These are phyloP conservation scores for Yarrowia sp. DNA, from an alignment of 805 yeast species.

Conservation along the genomic window DNA sequence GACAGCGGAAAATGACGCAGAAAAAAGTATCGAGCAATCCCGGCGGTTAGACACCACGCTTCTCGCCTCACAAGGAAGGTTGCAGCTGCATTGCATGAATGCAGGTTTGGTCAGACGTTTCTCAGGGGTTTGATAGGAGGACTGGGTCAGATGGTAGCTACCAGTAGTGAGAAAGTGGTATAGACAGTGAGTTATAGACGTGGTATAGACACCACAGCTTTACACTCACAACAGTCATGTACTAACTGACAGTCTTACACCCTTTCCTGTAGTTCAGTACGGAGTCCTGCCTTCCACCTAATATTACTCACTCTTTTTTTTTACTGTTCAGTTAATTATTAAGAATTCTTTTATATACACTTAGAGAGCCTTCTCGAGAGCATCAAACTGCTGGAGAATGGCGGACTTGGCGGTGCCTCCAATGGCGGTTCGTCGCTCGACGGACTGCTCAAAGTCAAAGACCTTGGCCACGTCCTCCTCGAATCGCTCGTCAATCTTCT, in stretches of 20 bases:
- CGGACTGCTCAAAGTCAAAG: conserved; percentile 92
- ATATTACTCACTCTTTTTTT: too few relatives aligned
- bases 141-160: too few relatives aligned
- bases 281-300: too few relatives aligned
- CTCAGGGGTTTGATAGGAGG: conserved; percentile 19
- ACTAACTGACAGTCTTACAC: too few relatives aligned
- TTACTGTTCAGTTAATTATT: too few relatives aligned
- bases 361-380: conserved; percentile 33
- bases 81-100: conserved; percentile 27
- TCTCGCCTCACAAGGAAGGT: conserved; percentile 12
- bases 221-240: too few relatives aligned
- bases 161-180: too few relatives aligned
- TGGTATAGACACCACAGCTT: too few relatives aligned
- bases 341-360: not conserved
- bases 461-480: conserved; percentile 79
- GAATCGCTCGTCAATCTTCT: conserved; percentile 81
- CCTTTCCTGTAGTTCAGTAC: too few relatives aligned
- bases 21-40: conserved; percentile 2
- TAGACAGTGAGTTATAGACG: too few relatives aligned
- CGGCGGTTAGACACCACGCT: not conserved
- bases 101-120: conserved; percentile 7
- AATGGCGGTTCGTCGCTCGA: conserved; percentile 93
- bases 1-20: not conserved
- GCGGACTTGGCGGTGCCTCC: conserved; percentile 98
- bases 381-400: conserved; percentile 71